Evolutionary conservation across 2,329 filamentous ascomycete species (phyloP), one percentile per base, ranked within the genome.

Genomic region (Immersiporthe knoxdaviesiana): DNA sequence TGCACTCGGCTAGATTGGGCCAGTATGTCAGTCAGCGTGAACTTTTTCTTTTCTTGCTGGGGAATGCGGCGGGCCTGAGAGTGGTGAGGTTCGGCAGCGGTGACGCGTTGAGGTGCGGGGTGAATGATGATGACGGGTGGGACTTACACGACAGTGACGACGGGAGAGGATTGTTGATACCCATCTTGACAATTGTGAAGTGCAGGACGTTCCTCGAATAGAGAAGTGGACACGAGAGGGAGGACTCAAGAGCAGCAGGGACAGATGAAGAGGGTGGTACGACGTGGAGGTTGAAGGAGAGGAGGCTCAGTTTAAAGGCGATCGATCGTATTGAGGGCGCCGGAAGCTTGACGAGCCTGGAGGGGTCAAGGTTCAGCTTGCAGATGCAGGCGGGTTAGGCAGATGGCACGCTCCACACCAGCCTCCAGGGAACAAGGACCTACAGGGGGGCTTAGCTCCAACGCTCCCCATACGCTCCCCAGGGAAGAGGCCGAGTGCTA

Each of bases 1-100:
- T 96, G 84, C 96, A 98, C 84, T 99, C 96, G 84, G 93, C 95
- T 97, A 81, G 30, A 52, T 39, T 74, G 14, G 14, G 66, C 72
- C 58, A 72, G 64, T 68, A 14, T 60, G 21, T 35, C 41, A 21
- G 21, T 35, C 41, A 21, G 41, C 16, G n/a, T 47, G 21, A 1
- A 16, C 2, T 6, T 47, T 47, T 47, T 47, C 37, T 14, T 1
- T 8, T 18, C 3, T n/a, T 10, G 4, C 12, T 3, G 10, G 4
- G n/a, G 8, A 62, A 27, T 27, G 35, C 39, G n/a, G 39, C 59
- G 63, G 68, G 68, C 68, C 67, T 67, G 18, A 64, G 58, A 16
- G n/a, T n/a, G 41, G 47, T 35, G 24, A 14, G 47, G 56, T 16
- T 12, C 8, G 35, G 2, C 14, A 27, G 30, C 39, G 60, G 59